Evolutionary conservation across 2,329 filamentous ascomycete species (phyloP).

Genomic region (Arachnopeziza araneosa): DNA sequence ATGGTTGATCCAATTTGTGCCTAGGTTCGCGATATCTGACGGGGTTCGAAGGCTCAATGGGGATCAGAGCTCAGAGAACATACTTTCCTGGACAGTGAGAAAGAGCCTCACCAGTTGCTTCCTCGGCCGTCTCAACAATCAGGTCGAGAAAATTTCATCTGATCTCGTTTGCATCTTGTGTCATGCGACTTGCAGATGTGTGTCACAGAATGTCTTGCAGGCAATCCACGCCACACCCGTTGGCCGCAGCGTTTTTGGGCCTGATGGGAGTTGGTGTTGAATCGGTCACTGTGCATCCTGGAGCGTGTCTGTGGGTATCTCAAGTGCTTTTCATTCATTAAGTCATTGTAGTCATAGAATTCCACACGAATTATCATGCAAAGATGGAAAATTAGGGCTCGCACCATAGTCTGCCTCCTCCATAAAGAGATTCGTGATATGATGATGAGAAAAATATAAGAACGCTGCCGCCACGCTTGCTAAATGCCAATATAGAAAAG

Average conservation of each 20-base stretch:
- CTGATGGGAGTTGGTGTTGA: neutral
- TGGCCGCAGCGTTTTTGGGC: neutral
- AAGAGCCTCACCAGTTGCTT: neutral
- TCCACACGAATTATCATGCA: slow-evolving; percentile 11
- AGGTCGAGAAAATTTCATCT: neutral
- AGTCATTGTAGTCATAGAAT: slow-evolving; percentile 9
- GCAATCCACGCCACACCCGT: slow-evolving; percentile 1
- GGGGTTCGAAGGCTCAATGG: too few relatives aligned
- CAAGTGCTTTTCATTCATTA: slow-evolving; percentile 15
- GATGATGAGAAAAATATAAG: slow-evolving; percentile 12
- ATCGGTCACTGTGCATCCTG: neutral
- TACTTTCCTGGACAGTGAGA: neutral
- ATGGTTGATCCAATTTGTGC: too few relatives aligned
- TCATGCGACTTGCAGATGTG: neutral
- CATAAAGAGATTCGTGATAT: slow-evolving; percentile 14
- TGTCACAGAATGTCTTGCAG: neutral
- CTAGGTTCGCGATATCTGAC: too few relatives aligned
- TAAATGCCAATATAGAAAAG: slow-evolving; percentile 26
- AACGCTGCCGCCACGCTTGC: slow-evolving; percentile 26
- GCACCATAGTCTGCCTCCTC: slow-evolving; percentile 3
- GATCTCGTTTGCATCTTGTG: neutral
- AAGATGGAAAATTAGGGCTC: slow-evolving; percentile 4
- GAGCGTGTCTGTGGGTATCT: slow-evolving; percentile 8
- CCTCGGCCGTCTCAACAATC: too few relatives aligned
- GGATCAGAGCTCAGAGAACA: too few relatives aligned